Conservation (phyloP, 2,329 filamentous ascomycete species). For the Penicillium sp. region DNA sequence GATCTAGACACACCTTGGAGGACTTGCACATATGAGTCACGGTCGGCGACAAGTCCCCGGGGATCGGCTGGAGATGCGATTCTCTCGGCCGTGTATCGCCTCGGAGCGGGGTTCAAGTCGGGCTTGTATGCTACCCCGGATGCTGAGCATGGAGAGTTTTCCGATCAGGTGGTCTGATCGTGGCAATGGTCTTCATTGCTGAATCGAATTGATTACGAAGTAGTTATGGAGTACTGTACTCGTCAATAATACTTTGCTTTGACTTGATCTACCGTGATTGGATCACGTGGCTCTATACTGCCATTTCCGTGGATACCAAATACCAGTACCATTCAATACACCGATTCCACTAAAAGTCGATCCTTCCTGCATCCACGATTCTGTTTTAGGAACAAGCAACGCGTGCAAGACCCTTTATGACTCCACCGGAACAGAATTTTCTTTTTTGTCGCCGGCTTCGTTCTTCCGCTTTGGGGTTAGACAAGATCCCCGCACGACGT, state of each 20-base stretch:
- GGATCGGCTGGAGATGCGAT: conserved; percentile 5
- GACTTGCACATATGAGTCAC: conserved; percentile 21
- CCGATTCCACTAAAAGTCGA: conserved; percentile 6
- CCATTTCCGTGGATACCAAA: too few relatives aligned
- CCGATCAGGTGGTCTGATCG: conserved; percentile 13
- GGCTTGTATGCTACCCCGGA: conserved; percentile 9
- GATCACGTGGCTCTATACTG: too few relatives aligned
- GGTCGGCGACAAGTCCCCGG: conserved; percentile 8
- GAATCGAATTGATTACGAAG: too few relatives aligned
- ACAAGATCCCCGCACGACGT: conserved; percentile 25
- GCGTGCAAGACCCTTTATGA: conserved; percentile 10
- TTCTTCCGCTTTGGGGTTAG: conserved; percentile 15
- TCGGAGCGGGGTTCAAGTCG: neutral
- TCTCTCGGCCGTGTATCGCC: neutral
- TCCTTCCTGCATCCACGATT: conserved; percentile 15
- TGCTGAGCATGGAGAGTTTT: conserved; percentile 10
- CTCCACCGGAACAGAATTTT: neutral
- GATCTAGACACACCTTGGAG: neutral
- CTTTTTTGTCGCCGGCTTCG: conserved; percentile 7
- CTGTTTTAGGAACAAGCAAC: conserved; percentile 20
- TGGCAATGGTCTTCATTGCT: too few relatives aligned
- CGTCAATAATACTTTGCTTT: too few relatives aligned
- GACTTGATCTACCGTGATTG: too few relatives aligned
- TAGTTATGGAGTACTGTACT: too few relatives aligned
- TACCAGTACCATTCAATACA: too few relatives aligned